Conservation (phyloP, 352 stramenopile species). For the Globisporangium barbulae region DNA sequence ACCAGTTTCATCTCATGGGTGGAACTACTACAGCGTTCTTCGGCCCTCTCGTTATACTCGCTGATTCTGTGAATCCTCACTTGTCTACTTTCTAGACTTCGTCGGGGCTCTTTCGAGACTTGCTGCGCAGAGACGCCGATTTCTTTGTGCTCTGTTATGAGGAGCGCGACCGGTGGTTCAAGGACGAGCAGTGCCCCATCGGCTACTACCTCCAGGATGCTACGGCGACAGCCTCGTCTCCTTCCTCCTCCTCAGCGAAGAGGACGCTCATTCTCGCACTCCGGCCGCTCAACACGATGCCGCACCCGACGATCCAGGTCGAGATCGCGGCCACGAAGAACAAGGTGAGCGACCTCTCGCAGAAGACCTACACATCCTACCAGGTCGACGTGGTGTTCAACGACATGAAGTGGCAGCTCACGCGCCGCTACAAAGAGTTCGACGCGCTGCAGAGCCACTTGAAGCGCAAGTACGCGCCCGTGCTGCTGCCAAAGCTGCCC, state of each 20-base stretch:
- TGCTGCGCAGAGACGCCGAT: slow-evolving; percentile 36
- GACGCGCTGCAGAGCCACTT: slow-evolving; percentile 31
- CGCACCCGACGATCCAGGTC: slow-evolving; percentile 56
- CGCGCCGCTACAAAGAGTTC: slow-evolving; percentile 71
- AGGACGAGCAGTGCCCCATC: slow-evolving; percentile 47
- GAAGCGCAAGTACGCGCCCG: slow-evolving; percentile 36
- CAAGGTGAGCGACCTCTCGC: slow-evolving; percentile 77
- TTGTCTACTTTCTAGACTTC: slow-evolving; percentile 6
- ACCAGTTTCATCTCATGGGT: neutral
- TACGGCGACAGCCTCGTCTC: neutral
- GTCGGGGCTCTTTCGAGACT: slow-evolving; percentile 20
- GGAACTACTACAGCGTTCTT: neutral
- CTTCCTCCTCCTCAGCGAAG: slow-evolving; percentile 7
- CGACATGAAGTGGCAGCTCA: slow-evolving; percentile 63
- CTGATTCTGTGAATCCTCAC: neutral
- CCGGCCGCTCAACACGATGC: slow-evolving; percentile 50
- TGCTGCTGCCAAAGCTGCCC: slow-evolving; percentile 42
- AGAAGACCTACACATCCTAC: slow-evolving; percentile 69
- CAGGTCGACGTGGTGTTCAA: slow-evolving; percentile 70
- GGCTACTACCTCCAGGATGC: slow-evolving; percentile 36
- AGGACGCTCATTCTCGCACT: slow-evolving; percentile 31
- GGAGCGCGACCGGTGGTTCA: slow-evolving; percentile 40
- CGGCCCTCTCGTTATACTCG: neutral
- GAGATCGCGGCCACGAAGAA: slow-evolving; percentile 62
- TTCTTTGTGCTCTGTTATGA: slow-evolving; percentile 46